Evolutionary conservation across 352 stramenopile genomes (phyloP), one percentile per base, ranked within the genome.

Genomic region (Globisporangium nagaii): DNA sequence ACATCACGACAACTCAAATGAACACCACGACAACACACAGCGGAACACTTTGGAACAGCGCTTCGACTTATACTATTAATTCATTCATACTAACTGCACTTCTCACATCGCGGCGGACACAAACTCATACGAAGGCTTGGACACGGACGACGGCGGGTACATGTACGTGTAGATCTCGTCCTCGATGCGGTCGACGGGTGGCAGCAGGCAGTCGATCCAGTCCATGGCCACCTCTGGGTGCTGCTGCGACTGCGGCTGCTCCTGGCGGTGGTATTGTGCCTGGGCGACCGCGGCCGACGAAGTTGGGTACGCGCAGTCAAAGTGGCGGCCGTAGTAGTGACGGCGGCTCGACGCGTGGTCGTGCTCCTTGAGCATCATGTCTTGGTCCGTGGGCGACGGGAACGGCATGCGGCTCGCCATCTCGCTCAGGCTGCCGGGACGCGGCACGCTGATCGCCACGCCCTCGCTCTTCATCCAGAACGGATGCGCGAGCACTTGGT

Each of bases 121-220:
- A 43, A 71, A 73, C 56, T 79, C 70, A 27, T 71, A 70, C 56
- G 60, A 44, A 13, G 51, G 19, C 53, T 37, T 68, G 41, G 56
- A 32, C 34, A 59, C 40, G 37, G 32, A 64, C 13, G 66, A 58
- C 10, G 34, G 39, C 41, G 68, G 56, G 52, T 79, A 79, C 67
- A 70, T 70, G 56, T 68, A 65, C 60, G 64, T 61, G 63, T 76
- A 78, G 19, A 52, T 45, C 17, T 75, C 68, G 32, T 83, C 73
- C 19, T 69, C 62, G 46, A 62, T 56, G 31, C 58, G 62, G 24
- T 66, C 62, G 11, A 57, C 49, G 7, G 68, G 62, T 22, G 73
- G 73, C 35, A 84, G 56, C 27, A 81, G 40, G 40, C 70, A 80
- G 58, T 81, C 73, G 45, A 84, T 80, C 73, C 73, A 84, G 59